These are phyloP conservation scores for Aspergillus intermedius DNA, from an alignment of 2,329 filamentous ascomycete species.

Conservation along the genomic window DNA sequence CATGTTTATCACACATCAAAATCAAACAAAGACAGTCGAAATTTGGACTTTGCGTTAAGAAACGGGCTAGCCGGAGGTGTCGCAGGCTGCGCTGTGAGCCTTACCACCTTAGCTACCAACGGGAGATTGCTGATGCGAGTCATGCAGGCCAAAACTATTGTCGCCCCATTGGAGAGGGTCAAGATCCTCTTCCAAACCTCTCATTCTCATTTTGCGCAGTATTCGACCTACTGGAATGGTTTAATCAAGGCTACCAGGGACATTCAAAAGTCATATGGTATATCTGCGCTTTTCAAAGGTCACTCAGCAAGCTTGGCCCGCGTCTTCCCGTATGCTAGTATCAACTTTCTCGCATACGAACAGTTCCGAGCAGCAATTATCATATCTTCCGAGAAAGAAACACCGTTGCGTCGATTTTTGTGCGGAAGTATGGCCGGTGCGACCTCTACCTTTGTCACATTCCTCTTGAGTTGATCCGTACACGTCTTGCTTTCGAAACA, in stretches of 20 bases:
- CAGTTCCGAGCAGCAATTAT: background rate
- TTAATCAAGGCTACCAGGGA: background rate
- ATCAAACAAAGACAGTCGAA: too few relatives aligned
- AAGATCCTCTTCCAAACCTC: background rate
- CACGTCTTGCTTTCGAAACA: background rate
- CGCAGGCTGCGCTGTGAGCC: too few relatives aligned
- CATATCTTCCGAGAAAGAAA: background rate
- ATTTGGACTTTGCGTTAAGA: too few relatives aligned
- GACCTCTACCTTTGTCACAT: background rate
- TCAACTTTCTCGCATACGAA: slow-evolving; percentile 1
- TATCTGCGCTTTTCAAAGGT: background rate
- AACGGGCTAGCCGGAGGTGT: too few relatives aligned
- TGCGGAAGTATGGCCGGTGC: background rate
- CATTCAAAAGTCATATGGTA: background rate
- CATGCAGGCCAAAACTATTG: background rate
- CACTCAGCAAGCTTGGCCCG: background rate
- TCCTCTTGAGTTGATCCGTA: background rate
- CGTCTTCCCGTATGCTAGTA: background rate
- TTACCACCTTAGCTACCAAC: too few relatives aligned
- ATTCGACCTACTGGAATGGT: background rate
- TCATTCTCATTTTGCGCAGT: background rate
- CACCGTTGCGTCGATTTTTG: background rate
- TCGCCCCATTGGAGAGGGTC: background rate
- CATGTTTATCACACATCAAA: too few relatives aligned
- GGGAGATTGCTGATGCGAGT: too few relatives aligned